These are phyloP conservation scores for Prunus mira DNA, from an alignment of 306 rosid species.

Conservation along the genomic window DNA sequence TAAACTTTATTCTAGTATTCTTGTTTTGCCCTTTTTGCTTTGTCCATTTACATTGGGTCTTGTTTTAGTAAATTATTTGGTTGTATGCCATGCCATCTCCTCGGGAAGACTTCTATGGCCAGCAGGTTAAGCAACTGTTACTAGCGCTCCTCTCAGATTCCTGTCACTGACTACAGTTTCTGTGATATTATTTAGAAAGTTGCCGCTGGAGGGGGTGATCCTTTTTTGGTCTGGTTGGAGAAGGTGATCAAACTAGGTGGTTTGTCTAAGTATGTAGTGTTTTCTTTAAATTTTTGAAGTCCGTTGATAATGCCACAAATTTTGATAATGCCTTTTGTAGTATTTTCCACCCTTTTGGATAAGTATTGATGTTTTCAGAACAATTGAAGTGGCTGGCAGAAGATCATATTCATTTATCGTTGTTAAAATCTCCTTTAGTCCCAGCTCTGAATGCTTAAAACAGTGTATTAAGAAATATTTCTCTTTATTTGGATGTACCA, in stretches of 20 bases:
- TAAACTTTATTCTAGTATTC: slow-evolving; percentile 1
- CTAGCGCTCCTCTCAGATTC: neutral
- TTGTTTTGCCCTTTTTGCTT: slow-evolving; percentile 23
- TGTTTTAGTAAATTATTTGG: slow-evolving; percentile 14
- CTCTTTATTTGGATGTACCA: neutral
- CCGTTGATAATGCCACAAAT: neutral
- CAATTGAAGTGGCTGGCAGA: neutral
- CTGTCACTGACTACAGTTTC: neutral
- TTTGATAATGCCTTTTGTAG: neutral
- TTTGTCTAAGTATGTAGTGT: neutral
- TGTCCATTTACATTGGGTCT: slow-evolving; percentile 27
- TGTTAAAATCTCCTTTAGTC: neutral
- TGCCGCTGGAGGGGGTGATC: neutral
- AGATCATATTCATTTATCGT: too few species aligned
- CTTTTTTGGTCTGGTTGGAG: slow-evolving; percentile 1
- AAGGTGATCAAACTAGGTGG: neutral
- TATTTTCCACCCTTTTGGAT: neutral
- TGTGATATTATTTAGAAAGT: neutral
- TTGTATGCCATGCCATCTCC: neutral
- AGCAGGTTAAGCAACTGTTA: neutral
- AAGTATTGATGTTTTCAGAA: neutral
- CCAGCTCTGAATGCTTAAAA: neutral
- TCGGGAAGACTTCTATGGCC: neutral
- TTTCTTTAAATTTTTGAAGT: neutral
- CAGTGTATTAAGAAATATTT: neutral